phyloP scores from a whole-genome alignment of 371 early-diverging fungal genomes.

The Fennellomyces sp. region DNA sequence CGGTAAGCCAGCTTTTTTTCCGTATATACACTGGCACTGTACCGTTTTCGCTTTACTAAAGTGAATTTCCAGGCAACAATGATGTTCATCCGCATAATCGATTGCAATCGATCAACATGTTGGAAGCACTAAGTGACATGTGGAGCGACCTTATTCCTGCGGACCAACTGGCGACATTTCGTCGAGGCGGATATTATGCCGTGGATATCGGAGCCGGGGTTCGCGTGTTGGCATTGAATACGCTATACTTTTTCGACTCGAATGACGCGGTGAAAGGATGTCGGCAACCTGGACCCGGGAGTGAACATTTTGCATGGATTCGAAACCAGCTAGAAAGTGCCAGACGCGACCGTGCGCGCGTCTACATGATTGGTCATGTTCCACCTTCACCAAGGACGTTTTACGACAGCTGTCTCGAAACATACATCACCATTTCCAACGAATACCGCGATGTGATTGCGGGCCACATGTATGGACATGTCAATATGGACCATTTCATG shows the following conservation, averaged over 20 bases:
- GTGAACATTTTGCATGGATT: constrained; percentile 74
- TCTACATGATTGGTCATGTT: constrained; percentile 79
- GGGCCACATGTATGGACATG: constrained; percentile 78
- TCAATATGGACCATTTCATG: constrained; percentile 72
- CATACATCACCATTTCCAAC: constrained; percentile 60
- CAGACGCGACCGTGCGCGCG: constrained; percentile 36
- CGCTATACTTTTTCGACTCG: constrained; percentile 68
- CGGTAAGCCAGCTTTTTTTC: constrained; percentile 14
- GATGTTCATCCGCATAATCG: constrained; percentile 78
- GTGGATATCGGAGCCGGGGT: constrained; percentile 54
- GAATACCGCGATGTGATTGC: constrained; percentile 59
- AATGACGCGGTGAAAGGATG: constrained; percentile 72
- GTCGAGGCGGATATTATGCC: constrained; percentile 70
- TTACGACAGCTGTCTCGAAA: constrained; percentile 46
- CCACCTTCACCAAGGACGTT: constrained; percentile 53
- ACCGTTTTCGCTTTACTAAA: not conserved
- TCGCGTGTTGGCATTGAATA: constrained; percentile 64
- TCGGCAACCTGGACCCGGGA: constrained; percentile 57
- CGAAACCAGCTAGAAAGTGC: constrained; percentile 55
- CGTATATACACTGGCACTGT: not conserved
- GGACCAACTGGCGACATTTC: constrained; percentile 59
- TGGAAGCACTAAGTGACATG: constrained; percentile 42
- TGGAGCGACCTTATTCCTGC: constrained; percentile 62
- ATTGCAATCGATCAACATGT: not conserved
- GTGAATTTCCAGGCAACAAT: constrained; percentile 73